Evolutionary conservation across 176 grass and related monocot species (phyloP), one percentile per base, ranked within the genome.

Genomic region (Cocos nucifera): DNA sequence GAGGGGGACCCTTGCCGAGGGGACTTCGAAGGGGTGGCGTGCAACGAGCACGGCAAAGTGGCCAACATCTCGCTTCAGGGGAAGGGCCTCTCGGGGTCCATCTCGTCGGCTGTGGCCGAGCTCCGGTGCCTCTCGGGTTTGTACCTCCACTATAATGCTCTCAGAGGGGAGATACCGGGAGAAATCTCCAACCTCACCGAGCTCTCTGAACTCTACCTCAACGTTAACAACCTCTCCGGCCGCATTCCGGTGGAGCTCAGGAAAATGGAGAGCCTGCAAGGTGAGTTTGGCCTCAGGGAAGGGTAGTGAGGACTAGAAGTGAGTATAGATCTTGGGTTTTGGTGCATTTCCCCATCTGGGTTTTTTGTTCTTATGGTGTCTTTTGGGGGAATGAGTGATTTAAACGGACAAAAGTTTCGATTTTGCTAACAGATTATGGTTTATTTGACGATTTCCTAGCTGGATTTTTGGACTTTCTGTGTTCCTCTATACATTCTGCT

Each of bases 1-100:
- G 78, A 66, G 8, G 80, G 78, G 4, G 76, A 91, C 69, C 78
- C 78, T n/a, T 97, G 92, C 83, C 70, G 82, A 50, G 79, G 71
- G 25, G 39, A 85, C 64, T 97, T 97, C 80, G 92, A 85, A 57
- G 92, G 92, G 65, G 78, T 97, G 1, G 6, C 75, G 18, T 97
- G 92, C 69, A 75, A 97, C 76, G 73, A 56, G 25, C 35, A 19
- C 0, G 84, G 87, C 2, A 71, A 83, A 72, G 87, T 97, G 50
- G 63, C 72, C 8, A 54, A 68, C 50, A 75, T 97, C 20, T 88
- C 87, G 18, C 67, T 97, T 3, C 87, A 97, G 77, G 84, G 93
- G 1, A 82, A 65, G 56, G 76, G 81, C 14, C 69, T 92, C 61
- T 7, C 54, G 0, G 87, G 92, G 3, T n/a, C 53, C 58, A 77